Conservation (phyloP, 495 filamentous ascomycete species). For the Penicillium cinerascens region DNA sequence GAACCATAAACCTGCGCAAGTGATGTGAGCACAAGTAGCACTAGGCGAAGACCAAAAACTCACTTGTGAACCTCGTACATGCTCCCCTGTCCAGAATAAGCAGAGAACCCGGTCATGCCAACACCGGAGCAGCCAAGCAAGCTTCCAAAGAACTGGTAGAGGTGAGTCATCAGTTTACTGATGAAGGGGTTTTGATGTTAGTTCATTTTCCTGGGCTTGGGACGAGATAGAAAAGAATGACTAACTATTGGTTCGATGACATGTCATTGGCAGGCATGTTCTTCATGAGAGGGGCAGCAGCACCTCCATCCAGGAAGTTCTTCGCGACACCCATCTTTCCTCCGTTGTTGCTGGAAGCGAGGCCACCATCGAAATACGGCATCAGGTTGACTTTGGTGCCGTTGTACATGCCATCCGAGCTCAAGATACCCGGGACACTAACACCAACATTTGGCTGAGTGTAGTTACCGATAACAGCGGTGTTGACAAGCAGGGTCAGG, state of each 20-base stretch:
- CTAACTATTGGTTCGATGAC: constrained; percentile 50
- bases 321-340: constrained; percentile 34
- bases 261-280: constrained; percentile 45
- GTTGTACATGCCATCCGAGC: constrained; percentile 35
- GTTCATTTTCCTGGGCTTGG: not conserved
- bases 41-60: not conserved
- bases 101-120: constrained; percentile 38
- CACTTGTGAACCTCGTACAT: constrained; percentile 51
- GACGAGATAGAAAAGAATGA: not conserved
- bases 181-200: no score
- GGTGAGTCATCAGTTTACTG: constrained; percentile 52
- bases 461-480: constrained; percentile 54
- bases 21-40: not conserved
- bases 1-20: constrained; percentile 48
- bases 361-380: constrained; percentile 50
- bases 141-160: constrained; percentile 53
- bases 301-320: constrained; percentile 57
- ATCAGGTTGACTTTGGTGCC: constrained; percentile 48
- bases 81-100: constrained; percentile 39
- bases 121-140: constrained; percentile 48
- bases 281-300: constrained; percentile 44
- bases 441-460: constrained; percentile 43
- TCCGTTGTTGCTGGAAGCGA: constrained; percentile 44
- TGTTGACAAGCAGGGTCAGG: constrained; percentile 52
- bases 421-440: constrained; percentile 50